These are phyloP conservation scores for Apiospora saccharicola DNA, from an alignment of 2,329 filamentous ascomycete species.

Conservation along the genomic window DNA sequence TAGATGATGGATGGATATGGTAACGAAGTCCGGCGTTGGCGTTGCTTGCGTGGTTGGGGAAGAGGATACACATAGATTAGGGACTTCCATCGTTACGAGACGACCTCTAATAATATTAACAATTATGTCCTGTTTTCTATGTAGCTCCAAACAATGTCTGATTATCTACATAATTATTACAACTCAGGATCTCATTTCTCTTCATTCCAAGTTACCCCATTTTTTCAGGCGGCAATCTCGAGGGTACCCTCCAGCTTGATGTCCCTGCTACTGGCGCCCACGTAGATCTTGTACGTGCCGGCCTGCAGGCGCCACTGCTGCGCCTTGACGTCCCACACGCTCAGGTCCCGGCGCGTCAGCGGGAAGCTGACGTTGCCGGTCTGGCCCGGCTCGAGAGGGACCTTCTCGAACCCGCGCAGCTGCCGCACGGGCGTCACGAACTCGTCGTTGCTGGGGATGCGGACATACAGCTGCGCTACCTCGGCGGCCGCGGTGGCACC, in stretches of 20 bases:
- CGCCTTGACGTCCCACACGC: constrained; percentile 70
- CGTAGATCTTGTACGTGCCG: constrained; percentile 43
- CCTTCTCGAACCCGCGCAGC: constrained; percentile 70
- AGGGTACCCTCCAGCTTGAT: constrained; percentile 22
- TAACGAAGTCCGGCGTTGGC: background rate
- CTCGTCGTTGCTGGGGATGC: constrained; percentile 47
- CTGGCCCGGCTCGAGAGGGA: constrained; percentile 62
- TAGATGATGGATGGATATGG: constrained; percentile 8
- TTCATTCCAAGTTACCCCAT: background rate
- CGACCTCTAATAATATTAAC: constrained; percentile 14
- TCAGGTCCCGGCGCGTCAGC: constrained; percentile 72
- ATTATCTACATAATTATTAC: too few relatives aligned
- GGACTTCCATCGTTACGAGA: background rate
- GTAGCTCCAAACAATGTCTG: background rate
- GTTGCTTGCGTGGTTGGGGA: background rate
- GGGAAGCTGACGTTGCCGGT: constrained; percentile 59
- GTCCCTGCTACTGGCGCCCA: constrained; percentile 26
- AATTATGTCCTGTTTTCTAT: constrained; percentile 5
- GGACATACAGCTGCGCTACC: constrained; percentile 68
- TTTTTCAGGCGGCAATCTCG: background rate
- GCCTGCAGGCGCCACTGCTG: constrained; percentile 71
- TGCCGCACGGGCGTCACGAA: constrained; percentile 25
- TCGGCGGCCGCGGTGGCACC: constrained; percentile 68
- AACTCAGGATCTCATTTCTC: too few relatives aligned
- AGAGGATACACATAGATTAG: background rate